Base-by-base conservation (phyloP, 306 rosid genomes). In the Hylodesmum podocarpum region DNA sequence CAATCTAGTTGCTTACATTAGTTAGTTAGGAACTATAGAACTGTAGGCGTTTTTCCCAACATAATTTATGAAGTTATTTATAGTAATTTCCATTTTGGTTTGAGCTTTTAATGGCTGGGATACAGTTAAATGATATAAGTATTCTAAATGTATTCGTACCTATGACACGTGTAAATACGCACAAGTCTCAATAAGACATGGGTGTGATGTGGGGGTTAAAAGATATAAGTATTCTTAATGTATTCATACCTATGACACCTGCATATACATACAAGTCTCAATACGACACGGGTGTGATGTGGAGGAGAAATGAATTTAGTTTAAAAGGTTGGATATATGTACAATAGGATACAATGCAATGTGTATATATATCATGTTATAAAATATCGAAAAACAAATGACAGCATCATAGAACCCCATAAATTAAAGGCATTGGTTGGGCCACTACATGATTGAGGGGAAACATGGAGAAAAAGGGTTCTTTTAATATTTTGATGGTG, bases 51-150 rank as follows among this genome's bases (percentile, higher is more conserved):
- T 70, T 25, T 16, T 58, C 40, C 77, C 16, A 31, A 43, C 65
- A 43, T 27, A 59, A 50, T 34, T 66, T 57, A 68, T 40, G 61
- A 66, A 58, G 49, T 72, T 73, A 44, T 65, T 73, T 58, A 37
- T 64, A 16, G 71, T 58, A 66, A 59, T 66, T 66, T 66, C 69
- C 64, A 33, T 57, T 43, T 8, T 9, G 10, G 67, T 55, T 69
- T 47, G 36, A 24, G 54, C 39, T 53, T 70, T 76, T 47, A 31
- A 62, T 70, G 41, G 51, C 36, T 43, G 24, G 78, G 59, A 44
- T 78, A 12, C 24, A 24, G 31, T 36, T 73, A 59, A 62, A 33
- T 36, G 49, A 71, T 10, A 43, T 27, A 21, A 46, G 51, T 53
- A 18, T 70, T 40, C 14, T 53, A 28, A 66, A 51, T 46, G 68